A percentile compares a stretch with the other conserved stretches of the same genome.
Conservation (phyloP, 805 yeast species). For the Cyberlindnera petersonii region DNA sequence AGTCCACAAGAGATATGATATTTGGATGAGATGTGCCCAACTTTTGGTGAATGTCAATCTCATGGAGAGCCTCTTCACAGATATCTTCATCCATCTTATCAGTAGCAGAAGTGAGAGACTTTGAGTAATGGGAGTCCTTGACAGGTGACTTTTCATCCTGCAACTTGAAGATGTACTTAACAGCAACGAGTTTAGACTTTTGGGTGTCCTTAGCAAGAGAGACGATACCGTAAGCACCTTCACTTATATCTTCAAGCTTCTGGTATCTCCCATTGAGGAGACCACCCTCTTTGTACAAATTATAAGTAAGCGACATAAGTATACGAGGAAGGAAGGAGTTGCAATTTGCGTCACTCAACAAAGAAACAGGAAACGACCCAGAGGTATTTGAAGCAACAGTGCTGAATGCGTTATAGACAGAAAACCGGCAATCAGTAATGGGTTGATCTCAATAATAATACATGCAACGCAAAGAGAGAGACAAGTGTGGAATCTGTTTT, state of each 20-base stretch:
- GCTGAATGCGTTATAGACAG: background rate
- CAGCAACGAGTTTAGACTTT: constrained; percentile 62
- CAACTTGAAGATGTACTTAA: constrained; percentile 73
- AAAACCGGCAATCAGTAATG: background rate
- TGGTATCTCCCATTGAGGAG: constrained; percentile 60
- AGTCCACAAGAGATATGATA: constrained; percentile 57
- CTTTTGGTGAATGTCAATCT: constrained; percentile 59
- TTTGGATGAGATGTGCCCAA: constrained; percentile 51
- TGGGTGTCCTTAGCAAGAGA: constrained; percentile 72
- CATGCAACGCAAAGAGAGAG: too few relatives aligned
- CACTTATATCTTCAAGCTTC: constrained; percentile 72
- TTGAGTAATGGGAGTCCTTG: constrained; percentile 28
- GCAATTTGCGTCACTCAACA: too few relatives aligned
- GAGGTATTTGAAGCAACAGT: background rate
- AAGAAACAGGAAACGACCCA: too few relatives aligned
- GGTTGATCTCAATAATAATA: background rate
- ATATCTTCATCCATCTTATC: constrained; percentile 36
- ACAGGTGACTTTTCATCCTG: constrained; percentile 35
- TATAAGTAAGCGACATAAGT: constrained; percentile 27
- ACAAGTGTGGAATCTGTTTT: too few relatives aligned
- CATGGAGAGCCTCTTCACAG: constrained; percentile 61
- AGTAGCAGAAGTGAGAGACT: constrained; percentile 27
- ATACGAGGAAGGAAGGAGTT: background rate
- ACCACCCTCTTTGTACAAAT: constrained; percentile 41
- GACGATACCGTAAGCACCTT: constrained; percentile 92